phyloP scores from a whole-genome alignment of 2,329 filamentous ascomycete genomes.

The Tricladium varicosporioides region DNA sequence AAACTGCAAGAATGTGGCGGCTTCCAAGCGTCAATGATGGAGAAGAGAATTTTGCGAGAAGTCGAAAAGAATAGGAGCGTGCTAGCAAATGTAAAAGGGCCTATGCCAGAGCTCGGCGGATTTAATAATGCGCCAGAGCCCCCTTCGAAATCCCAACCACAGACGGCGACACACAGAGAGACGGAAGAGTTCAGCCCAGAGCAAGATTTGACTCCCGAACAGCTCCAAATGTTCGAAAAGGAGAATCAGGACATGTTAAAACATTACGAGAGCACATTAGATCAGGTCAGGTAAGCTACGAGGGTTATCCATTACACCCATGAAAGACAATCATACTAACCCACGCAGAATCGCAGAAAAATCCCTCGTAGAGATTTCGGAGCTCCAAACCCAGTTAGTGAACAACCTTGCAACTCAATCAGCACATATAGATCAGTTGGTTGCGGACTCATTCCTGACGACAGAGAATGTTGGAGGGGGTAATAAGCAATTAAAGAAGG shows the following conservation, averaged over 20 bases:
- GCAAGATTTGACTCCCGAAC: conserved; percentile 69
- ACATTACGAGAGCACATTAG: conserved; percentile 89
- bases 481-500: conserved; percentile 88
- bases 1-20: conserved; percentile 73
- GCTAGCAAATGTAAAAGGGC: conserved; percentile 62
- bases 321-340: background rate
- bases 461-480: conserved; percentile 84
- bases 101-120: conserved; percentile 28
- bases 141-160: conserved; percentile 13
- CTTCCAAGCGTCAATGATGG: conserved; percentile 89
- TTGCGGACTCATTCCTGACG: conserved; percentile 77
- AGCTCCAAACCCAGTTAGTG: conserved; percentile 85
- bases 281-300: conserved; percentile 80
- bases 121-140: conserved; percentile 23
- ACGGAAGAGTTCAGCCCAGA: conserved; percentile 24
- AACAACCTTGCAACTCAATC: conserved; percentile 82
- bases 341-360: conserved; percentile 74
- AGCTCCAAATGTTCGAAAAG: conserved; percentile 88
- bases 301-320: background rate
- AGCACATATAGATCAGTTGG: conserved; percentile 84
- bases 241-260: conserved; percentile 91
- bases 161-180: conserved; percentile 19
- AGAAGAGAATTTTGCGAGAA: conserved; percentile 78
- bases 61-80: conserved; percentile 88
- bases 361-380: conserved; percentile 87